A percentile compares a stretch with the other conserved stretches of the same genome.
Evolutionary conservation across 2,329 filamentous ascomycete species (phyloP).

Genomic region (Colletotrichum higginsianum): DNA sequence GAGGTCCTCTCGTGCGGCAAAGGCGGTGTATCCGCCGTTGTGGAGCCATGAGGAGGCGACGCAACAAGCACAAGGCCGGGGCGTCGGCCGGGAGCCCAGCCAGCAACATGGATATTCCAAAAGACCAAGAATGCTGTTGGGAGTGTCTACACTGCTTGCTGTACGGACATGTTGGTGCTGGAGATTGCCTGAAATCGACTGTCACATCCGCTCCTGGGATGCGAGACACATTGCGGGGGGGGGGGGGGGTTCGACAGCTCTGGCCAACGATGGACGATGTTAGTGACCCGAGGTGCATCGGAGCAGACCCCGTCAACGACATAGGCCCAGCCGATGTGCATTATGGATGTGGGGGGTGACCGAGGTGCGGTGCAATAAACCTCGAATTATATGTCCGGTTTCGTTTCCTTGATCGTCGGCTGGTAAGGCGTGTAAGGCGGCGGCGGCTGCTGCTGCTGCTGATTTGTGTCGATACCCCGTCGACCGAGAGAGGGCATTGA

Average conservation of each 20-base stretch:
- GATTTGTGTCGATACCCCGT: neutral
- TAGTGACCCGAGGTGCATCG: conserved; percentile 5
- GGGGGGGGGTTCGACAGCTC: neutral
- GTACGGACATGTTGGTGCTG: neutral
- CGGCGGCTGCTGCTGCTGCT: neutral
- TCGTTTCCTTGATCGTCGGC: neutral
- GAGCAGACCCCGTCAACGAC: neutral
- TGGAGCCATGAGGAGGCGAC: neutral
- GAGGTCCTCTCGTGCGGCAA: neutral
- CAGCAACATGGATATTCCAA: neutral
- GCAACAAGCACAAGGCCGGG: neutral
- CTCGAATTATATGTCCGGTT: neutral
- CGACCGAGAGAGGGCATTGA: neutral
- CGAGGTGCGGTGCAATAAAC: too few species aligned
- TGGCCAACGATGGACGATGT: neutral
- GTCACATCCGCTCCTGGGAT: neutral
- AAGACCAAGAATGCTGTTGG: neutral
- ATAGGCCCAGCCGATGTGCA: neutral
- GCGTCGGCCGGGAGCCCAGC: neutral
- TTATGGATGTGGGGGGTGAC: too few species aligned
- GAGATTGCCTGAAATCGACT: neutral
- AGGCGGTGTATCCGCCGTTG: neutral
- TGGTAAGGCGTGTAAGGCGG: neutral
- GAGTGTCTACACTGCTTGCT: too few species aligned
- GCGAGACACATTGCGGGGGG: neutral